These are phyloP conservation scores for Cryphonectria naterciae DNA, from an alignment of 2,329 filamentous ascomycete genomes.

Conservation along the genomic window DNA sequence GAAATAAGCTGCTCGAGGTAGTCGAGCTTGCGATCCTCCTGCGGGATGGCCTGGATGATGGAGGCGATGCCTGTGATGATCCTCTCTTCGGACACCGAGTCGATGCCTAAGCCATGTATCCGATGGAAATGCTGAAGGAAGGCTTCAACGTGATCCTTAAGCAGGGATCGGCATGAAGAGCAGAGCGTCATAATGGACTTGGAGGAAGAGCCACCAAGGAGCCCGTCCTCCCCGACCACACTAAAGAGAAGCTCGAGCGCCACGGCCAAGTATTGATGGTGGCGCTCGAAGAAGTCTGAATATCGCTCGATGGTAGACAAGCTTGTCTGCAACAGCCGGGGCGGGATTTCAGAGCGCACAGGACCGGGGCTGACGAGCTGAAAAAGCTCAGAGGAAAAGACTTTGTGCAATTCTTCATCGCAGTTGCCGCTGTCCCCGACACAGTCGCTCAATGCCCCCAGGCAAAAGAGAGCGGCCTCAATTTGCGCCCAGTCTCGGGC, in stretches of 20 bases:
- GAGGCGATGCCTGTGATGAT: conserved; percentile 75
- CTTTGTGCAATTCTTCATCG: conserved; percentile 60
- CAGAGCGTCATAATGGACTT: conserved; percentile 76
- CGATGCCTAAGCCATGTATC: conserved; percentile 55
- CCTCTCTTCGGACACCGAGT: conserved; percentile 72
- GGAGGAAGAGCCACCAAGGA: conserved; percentile 69
- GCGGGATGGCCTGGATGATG: conserved; percentile 72
- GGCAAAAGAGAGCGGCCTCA: conserved; percentile 64
- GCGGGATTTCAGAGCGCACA: conserved; percentile 53
- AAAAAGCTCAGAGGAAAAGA: conserved; percentile 67
- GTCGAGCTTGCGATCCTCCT: conserved; percentile 56
- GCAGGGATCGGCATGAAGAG: conserved; percentile 70
- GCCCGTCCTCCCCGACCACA: conserved; percentile 61
- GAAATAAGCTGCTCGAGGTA: conserved; percentile 62
- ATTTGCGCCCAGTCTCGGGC: conserved; percentile 60
- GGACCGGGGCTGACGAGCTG: conserved; percentile 55
- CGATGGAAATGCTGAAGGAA: conserved; percentile 70
- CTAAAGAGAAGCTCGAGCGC: conserved; percentile 76
- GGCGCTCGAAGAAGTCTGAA: conserved; percentile 75
- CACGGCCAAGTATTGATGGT: conserved; percentile 67
- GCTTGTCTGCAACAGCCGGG: conserved; percentile 68
- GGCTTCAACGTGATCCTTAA: conserved; percentile 68
- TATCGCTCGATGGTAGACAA: conserved; percentile 74
- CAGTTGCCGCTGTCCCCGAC: conserved; percentile 59
- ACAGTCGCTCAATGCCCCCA: conserved; percentile 70